phyloP scores from a whole-genome alignment of 768 basidiomycete genomes.

The Xanthoconium stramineum region DNA sequence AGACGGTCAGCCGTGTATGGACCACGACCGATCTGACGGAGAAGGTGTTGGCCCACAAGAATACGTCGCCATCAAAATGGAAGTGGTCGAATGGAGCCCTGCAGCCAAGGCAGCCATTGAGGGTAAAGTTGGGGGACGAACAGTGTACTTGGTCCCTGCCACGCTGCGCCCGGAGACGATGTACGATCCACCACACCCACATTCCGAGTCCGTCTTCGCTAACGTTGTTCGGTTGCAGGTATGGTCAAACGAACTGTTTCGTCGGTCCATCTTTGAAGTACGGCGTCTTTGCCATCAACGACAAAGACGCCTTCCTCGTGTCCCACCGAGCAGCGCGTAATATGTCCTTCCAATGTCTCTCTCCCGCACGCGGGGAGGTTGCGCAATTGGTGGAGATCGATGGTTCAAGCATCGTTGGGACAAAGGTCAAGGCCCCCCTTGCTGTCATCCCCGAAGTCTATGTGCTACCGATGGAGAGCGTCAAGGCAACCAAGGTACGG shows the following conservation, averaged over 20 bases:
- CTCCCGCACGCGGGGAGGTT: constrained; percentile 66
- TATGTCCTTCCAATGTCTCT: constrained; percentile 93
- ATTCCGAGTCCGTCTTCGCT: background rate
- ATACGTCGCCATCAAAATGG: constrained; percentile 93
- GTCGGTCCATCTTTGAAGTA: constrained; percentile 90
- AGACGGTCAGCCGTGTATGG: constrained; percentile 99
- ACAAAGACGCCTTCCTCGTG: constrained; percentile 84
- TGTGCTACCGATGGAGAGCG: constrained; percentile 98
- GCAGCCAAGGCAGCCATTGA: constrained; percentile 62
- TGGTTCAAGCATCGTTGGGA: constrained; percentile 79
- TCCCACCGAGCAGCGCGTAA: constrained; percentile 92
- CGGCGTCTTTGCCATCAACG: constrained; percentile 85
- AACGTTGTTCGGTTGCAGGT: constrained; percentile 46
- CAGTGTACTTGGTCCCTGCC: constrained; percentile 91
- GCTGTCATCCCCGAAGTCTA: constrained; percentile 82
- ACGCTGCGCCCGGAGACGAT: constrained; percentile 96
- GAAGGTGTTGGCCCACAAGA: constrained; percentile 95
- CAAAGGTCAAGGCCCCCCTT: constrained; percentile 86
- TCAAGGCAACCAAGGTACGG: constrained; percentile 85
- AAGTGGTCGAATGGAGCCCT: constrained; percentile 81
- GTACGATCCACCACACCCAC: constrained; percentile 41
- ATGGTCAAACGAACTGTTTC: constrained; percentile 98
- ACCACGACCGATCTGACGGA: constrained; percentile 94
- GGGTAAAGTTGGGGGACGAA: constrained; percentile 69
- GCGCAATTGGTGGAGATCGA: constrained; percentile 73